Conservation (phyloP, 257 asterid species). For the Fraxinus anomala region DNA sequence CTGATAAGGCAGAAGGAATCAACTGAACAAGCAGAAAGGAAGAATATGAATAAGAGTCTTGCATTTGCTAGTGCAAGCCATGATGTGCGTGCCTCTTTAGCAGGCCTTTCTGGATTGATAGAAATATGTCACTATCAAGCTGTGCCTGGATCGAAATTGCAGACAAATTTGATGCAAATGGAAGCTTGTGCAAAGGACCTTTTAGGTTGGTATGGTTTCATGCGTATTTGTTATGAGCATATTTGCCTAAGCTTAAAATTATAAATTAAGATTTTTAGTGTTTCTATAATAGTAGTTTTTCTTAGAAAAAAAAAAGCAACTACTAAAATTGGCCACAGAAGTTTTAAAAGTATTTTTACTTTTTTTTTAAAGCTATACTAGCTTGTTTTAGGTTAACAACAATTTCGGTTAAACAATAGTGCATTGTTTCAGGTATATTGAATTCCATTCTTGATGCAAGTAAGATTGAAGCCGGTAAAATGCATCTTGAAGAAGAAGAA, state of each 20-base stretch:
- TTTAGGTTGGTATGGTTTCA: conserved; percentile 40
- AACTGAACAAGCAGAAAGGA: conserved; percentile 70
- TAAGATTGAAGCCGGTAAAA: conserved; percentile 67
- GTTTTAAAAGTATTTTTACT: not conserved
- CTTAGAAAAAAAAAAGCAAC: not conserved
- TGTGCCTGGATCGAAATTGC: conserved; percentile 38
- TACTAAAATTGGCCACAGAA: not conserved
- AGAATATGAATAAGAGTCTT: conserved; percentile 61
- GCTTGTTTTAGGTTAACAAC: not conserved
- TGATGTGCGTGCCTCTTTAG: conserved; percentile 67
- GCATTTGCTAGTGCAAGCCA: conserved; percentile 85
- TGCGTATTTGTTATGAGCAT: too few species aligned
- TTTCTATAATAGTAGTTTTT: too few species aligned
- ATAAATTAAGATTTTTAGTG: too few species aligned
- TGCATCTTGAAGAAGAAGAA: conserved; percentile 65
- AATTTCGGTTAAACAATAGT: not conserved
- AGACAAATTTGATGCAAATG: conserved; percentile 45
- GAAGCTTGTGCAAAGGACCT: conserved; percentile 50
- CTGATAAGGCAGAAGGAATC: conserved; percentile 74
- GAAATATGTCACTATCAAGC: conserved; percentile 41
- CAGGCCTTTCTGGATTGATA: conserved; percentile 58
- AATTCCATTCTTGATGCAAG: conserved; percentile 69
- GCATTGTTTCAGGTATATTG: conserved; percentile 45
- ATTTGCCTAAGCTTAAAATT: too few species aligned
- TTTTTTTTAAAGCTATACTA: not conserved